phyloP scores from a whole-genome alignment of 169 alveolate species.

The Plasmodium vivax region DNA sequence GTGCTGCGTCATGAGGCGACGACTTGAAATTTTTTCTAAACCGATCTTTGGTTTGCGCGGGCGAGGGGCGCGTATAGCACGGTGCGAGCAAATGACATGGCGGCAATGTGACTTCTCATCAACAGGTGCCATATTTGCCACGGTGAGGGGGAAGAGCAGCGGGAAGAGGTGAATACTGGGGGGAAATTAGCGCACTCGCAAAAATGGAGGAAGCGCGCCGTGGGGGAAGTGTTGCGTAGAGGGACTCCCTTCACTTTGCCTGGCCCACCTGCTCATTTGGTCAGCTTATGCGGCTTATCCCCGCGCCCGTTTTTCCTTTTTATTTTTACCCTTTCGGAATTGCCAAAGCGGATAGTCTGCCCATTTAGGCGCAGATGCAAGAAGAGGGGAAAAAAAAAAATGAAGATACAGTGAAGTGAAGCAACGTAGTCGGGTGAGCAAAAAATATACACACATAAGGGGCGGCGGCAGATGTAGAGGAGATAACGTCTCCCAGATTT shows the following conservation, averaged over 20 bases:
- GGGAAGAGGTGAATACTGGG: background rate
- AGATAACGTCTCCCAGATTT: background rate
- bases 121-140: background rate
- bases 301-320: background rate
- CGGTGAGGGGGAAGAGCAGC: background rate
- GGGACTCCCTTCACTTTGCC: background rate
- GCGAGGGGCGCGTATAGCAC: background rate
- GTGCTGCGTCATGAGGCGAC: background rate
- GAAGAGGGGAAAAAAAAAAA: background rate
- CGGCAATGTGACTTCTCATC: background rate
- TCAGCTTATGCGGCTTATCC: background rate
- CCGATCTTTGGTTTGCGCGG: background rate
- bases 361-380: background rate
- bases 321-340: background rate
- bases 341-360: background rate
- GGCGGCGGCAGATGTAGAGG: background rate
- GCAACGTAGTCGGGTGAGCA: background rate
- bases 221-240: background rate
- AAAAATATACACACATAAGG: background rate
- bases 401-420: background rate
- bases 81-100: background rate
- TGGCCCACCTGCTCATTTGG: background rate
- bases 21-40: background rate
- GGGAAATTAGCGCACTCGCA: background rate
- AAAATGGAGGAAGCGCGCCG: background rate